Evolutionary conservation across 139 green algal genomes (phyloP).

Genomic region (Medakamo hakoo): DNA sequence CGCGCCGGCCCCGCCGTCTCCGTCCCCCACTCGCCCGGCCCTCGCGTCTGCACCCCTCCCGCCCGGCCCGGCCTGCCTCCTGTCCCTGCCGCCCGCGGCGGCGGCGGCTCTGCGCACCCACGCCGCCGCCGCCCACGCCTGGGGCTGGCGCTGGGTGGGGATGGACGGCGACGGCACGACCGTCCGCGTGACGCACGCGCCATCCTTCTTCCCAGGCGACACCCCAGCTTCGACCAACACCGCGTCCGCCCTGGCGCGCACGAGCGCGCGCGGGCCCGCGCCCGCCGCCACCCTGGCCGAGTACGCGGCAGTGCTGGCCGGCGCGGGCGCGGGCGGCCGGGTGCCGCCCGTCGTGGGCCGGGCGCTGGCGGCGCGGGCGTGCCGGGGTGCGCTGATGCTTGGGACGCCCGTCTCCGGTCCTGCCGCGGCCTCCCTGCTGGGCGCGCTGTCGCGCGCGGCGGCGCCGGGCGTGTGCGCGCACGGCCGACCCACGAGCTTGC

Average conservation of each 20-base stretch:
- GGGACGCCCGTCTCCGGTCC: not conserved
- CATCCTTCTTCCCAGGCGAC: too few relatives aligned
- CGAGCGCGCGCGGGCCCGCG: too few relatives aligned
- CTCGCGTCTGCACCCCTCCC: too few relatives aligned
- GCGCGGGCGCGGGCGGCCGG: too few relatives aligned
- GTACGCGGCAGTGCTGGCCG: not conserved
- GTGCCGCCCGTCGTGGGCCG: not conserved
- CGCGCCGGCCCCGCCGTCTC: not conserved
- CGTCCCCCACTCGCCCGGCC: too few relatives aligned
- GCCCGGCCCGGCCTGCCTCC: not conserved
- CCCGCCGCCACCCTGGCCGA: not conserved
- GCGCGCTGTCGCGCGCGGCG: not conserved
- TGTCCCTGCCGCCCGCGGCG: not conserved
- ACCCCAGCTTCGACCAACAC: too few relatives aligned
- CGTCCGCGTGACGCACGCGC: not conserved
- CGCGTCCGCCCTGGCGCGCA: too few relatives aligned
- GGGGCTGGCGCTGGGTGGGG: not conserved
- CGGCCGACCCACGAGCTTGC: not conserved
- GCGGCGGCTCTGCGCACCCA: not conserved
- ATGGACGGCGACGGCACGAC: not conserved
- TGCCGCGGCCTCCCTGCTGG: not conserved
- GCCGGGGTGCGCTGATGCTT: not conserved
- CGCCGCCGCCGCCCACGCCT: not conserved
- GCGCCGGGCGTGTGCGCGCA: not conserved
- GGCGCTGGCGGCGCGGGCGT: not conserved